Base-by-base conservation (phyloP, 352 stramenopile species). In the Phytophthora chlamydospora region DNA sequence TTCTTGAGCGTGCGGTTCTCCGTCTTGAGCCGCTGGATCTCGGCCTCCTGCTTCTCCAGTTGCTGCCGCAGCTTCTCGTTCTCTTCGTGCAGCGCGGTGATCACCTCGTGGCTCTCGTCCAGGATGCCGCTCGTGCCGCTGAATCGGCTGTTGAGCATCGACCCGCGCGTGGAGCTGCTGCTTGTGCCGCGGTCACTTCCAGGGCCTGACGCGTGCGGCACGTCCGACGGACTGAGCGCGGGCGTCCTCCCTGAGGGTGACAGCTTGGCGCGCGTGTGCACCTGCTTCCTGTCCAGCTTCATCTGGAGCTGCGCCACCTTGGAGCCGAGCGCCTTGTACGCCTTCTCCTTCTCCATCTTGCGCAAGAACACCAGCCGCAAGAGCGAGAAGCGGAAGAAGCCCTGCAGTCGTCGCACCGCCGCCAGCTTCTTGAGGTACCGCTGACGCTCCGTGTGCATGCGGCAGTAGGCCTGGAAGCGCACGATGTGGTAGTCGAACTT, bases 21-120 rank as follows among this genome's bases (percentile, higher is more conserved):
- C 2, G 69, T 72, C 63, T 91, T 92, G 0, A 95, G 60, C n/a
- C 71, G 72, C 53, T 93, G 78, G 40, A 93, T 89, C 48, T 93
- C 80, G 0, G 73, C 61, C 44, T 94, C 85, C 35, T 92, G 87
- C 24, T 80, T 73, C 40, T 91, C 85, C 3, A 95, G 58, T 44
- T 93, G 83, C 36, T 82, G 74, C 17, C 83, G 85, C 41, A 95
- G 56, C 19, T 78, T 78, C 49, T 93, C 80, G 64, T 95, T 95
- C 45, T 95, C 87, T 52, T 91, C 77, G 40, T 92, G 85, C 0
- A 95, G 75, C 13, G 83, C 85, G 2, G 83, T 93, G 33, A 95
- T 91, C n/a, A 95, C 86, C 68, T 95, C 84, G 52, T 93, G 81
- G 46, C 81, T 92, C 53, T 95, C 86, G 21, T 95, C 84, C 9